phyloP scores from a whole-genome alignment of 2,329 filamentous ascomycete species.

The Madurella fahalii region DNA sequence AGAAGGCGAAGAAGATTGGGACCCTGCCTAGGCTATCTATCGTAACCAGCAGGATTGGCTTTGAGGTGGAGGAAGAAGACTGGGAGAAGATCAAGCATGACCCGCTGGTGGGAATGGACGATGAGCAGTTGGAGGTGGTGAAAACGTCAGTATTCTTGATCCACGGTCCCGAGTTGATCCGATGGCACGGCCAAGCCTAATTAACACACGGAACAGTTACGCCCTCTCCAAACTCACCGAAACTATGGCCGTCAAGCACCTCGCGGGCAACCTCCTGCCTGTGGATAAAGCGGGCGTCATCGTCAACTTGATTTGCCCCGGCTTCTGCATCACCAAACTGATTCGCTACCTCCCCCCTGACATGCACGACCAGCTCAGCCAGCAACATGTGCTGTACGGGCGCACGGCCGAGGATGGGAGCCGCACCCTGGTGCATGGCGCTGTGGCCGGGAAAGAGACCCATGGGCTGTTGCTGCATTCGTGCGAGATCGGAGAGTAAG shows the following conservation, averaged over 20 bases:
- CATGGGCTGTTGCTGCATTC: slow-evolving; percentile 34
- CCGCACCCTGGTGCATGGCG: slow-evolving; percentile 30
- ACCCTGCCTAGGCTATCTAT: slow-evolving; percentile 21
- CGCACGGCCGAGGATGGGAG: slow-evolving; percentile 44
- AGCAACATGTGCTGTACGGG: slow-evolving; percentile 31
- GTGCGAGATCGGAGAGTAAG: slow-evolving; percentile 31
- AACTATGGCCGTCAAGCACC: slow-evolving; percentile 24
- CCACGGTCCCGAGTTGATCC: background rate
- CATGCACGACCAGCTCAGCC: background rate
- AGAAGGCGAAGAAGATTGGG: slow-evolving; percentile 17
- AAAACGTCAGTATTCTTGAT: slow-evolving; percentile 2
- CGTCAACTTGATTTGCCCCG: slow-evolving; percentile 31
- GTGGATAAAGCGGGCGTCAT: slow-evolving; percentile 29
- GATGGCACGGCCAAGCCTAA: no score
- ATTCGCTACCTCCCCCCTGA: slow-evolving; percentile 2
- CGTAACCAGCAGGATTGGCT: slow-evolving; percentile 19
- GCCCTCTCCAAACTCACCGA: slow-evolving; percentile 14
- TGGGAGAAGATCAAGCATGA: slow-evolving; percentile 17
- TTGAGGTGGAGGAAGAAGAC: slow-evolving; percentile 11
- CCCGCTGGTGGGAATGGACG: slow-evolving; percentile 8
- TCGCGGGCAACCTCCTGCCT: slow-evolving; percentile 27
- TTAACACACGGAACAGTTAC: slow-evolving; percentile 7
- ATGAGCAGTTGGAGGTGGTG: background rate
- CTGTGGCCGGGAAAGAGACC: slow-evolving; percentile 30
- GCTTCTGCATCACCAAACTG: slow-evolving; percentile 22